Evolutionary conservation across 179 eudicot genomes (phyloP).

Genomic region (Amaranthus tricolor): DNA sequence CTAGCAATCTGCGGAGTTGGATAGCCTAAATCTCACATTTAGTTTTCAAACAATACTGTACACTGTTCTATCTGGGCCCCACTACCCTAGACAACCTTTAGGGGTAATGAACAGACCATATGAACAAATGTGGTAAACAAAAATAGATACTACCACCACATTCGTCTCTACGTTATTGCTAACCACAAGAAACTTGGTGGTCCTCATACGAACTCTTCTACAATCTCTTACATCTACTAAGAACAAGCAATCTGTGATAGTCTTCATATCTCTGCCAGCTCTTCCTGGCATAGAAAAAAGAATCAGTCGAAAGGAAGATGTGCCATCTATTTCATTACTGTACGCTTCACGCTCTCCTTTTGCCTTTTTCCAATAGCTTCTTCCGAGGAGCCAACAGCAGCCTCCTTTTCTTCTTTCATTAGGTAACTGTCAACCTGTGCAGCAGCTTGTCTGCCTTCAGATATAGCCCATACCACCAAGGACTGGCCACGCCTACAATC

Average conservation of each 20-base stretch:
- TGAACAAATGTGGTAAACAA: constrained; percentile 28
- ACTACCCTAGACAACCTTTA: constrained; percentile 17
- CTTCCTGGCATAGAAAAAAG: not conserved
- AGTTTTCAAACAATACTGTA: constrained; percentile 31
- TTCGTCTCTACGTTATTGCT: constrained; percentile 1
- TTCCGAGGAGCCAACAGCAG: constrained; percentile 11
- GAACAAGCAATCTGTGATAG: not conserved
- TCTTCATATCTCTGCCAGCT: not conserved
- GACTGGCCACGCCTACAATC: constrained; percentile 97
- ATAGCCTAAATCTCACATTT: constrained; percentile 1
- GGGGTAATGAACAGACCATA: constrained; percentile 22
- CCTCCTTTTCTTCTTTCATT: constrained; percentile 41
- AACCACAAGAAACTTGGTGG: constrained; percentile 29
- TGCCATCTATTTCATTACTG: constrained; percentile 24
- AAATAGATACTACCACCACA: constrained; percentile 37
- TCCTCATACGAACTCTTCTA: constrained; percentile 17
- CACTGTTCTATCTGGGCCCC: constrained; percentile 30
- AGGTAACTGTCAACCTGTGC: constrained; percentile 74
- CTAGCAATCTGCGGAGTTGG: constrained; percentile 11
- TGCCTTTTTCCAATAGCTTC: constrained; percentile 26
- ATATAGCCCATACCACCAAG: constrained; percentile 95
- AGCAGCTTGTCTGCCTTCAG: constrained; percentile 92
- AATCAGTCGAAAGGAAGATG: not conserved
- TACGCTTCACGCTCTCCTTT: constrained; percentile 23
- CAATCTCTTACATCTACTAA: not conserved